A percentile compares a stretch with the other conserved stretches of the same genome.
These are phyloP conservation scores for Drechmeria coniospora DNA, from an alignment of 2,329 filamentous ascomycete genomes.

Conservation along the genomic window DNA sequence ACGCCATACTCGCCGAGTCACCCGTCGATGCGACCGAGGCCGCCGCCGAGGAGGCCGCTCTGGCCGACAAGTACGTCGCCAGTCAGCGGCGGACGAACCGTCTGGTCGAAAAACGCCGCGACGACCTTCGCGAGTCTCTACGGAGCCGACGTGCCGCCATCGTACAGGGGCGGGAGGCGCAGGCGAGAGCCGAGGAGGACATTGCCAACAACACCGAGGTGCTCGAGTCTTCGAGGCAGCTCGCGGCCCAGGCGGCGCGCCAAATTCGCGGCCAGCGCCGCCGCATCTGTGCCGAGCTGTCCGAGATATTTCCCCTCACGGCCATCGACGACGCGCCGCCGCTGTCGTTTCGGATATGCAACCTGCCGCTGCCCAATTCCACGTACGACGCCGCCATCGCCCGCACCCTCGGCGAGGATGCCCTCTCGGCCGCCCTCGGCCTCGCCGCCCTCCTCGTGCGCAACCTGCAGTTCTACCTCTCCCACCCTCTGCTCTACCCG, in stretches of 20 bases:
- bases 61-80: conserved; percentile 39
- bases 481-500: conserved; percentile 65
- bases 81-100: conserved; percentile 52
- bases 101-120: conserved; percentile 43
- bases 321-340: conserved; percentile 40
- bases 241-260: conserved; percentile 42
- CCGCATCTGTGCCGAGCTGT: conserved; percentile 73
- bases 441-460: conserved; percentile 62
- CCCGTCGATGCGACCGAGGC: conserved; percentile 27
- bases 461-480: conserved; percentile 69
- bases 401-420: conserved; percentile 44
- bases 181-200: conserved; percentile 42
- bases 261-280: conserved; percentile 73
- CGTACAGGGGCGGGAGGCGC: conserved; percentile 39
- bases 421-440: conserved; percentile 67
- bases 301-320: conserved; percentile 65
- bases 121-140: conserved; percentile 54
- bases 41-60: conserved; percentile 31
- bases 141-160: conserved; percentile 53
- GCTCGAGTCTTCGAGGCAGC: conserved; percentile 37
- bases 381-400: conserved; percentile 42
- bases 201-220: conserved; percentile 46
- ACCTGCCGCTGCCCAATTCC: conserved; percentile 65
- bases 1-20: conserved; percentile 31
- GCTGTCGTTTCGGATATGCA: conserved; percentile 72